Conservation (phyloP, 192 early-diverging fungal species). For the Coemansia sp. region DNA sequence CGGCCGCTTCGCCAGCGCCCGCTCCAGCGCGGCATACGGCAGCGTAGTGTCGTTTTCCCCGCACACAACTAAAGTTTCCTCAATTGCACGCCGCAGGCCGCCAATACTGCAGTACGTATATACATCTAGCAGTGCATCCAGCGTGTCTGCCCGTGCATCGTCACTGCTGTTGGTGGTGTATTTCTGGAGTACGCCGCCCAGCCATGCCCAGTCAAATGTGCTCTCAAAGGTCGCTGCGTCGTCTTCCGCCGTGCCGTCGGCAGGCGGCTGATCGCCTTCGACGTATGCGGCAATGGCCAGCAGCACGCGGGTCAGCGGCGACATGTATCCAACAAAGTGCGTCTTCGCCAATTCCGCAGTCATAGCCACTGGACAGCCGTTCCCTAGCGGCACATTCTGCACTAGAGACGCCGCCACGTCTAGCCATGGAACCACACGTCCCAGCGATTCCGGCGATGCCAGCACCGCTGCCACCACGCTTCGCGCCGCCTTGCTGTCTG, state of each 20-base stretch:
- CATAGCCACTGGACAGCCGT: constrained; percentile 37
- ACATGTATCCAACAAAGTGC: constrained; percentile 36
- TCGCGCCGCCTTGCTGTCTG: constrained; percentile 8
- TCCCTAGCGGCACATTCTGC: constrained; percentile 22
- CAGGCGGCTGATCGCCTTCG: not conserved
- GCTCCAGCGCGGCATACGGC: constrained; percentile 1
- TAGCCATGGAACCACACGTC: constrained; percentile 31
- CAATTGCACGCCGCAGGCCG: constrained; percentile 26
- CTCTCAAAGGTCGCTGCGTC: not conserved
- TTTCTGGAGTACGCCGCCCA: constrained; percentile 19
- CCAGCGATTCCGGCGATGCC: constrained; percentile 19
- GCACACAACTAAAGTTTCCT: constrained; percentile 9
- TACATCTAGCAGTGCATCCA: constrained; percentile 41
- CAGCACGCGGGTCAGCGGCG: constrained; percentile 41
- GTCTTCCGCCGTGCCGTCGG: not conserved
- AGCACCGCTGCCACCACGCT: constrained; percentile 21
- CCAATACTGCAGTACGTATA: constrained; percentile 29
- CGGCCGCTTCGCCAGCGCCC: constrained; percentile 23
- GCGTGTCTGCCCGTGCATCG: constrained; percentile 9
- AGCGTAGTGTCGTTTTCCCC: not conserved
- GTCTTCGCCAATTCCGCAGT: constrained; percentile 15
- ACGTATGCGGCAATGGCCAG: constrained; percentile 22
- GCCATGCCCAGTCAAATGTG: constrained; percentile 31
- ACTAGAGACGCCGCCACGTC: constrained; percentile 31
- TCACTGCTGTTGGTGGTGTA: constrained; percentile 14